phyloP scores from a whole-genome alignment of 192 early-diverging fungal genomes.

The Entophlyctis luteolus region DNA sequence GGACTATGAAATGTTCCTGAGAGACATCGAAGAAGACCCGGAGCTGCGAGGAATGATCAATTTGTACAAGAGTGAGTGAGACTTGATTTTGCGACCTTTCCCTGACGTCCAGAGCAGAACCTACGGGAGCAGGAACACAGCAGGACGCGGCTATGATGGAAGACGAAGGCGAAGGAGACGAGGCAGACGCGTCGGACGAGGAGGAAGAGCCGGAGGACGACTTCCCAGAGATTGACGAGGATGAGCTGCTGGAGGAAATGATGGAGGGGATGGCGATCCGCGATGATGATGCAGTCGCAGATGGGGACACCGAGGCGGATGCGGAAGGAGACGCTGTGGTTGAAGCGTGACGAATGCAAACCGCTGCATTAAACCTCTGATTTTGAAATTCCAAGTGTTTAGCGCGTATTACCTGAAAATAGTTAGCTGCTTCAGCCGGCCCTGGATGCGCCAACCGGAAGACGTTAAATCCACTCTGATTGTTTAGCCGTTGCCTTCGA shows the following conservation, averaged over 20 bases:
- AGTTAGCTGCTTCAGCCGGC: no score
- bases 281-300: constrained; percentile 41
- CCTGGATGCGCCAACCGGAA: no score
- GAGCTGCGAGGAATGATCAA: constrained; percentile 93
- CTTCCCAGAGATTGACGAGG: constrained; percentile 89
- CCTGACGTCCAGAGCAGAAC: no score
- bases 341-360: no score
- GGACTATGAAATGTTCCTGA: constrained; percentile 94
- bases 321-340: neutral
- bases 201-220: constrained; percentile 77
- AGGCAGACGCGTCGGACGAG: constrained; percentile 49
- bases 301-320: neutral
- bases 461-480: no score
- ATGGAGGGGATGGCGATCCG: constrained; percentile 66
- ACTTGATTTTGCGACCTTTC: neutral
- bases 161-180: constrained; percentile 39
- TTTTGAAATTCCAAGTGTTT: no score
- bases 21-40: constrained; percentile 97
- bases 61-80: constrained; percentile 71
- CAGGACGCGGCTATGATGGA: no score
- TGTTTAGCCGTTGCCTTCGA: no score
- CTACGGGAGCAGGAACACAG: no score
- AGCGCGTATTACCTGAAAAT: no score
- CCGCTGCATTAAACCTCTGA: no score
- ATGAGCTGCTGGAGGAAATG: constrained; percentile 86